Base-by-base conservation (phyloP, 805 yeast genomes). In the Kluyveromyces nonfermentans region DNA sequence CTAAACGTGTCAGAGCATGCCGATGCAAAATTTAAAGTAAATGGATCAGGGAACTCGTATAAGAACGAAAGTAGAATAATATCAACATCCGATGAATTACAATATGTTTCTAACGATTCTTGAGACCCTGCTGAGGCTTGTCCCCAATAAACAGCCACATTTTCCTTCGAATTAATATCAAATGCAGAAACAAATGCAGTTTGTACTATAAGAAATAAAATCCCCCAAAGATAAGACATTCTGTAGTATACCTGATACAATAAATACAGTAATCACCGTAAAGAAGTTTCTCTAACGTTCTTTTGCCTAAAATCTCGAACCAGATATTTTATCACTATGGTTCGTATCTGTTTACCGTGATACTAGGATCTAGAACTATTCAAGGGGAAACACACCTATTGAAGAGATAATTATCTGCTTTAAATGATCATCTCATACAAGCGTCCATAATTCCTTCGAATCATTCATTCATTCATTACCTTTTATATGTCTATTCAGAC, bases 111-210 rank as follows among this genome's bases (percentile, higher is more conserved):
- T 25, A 68, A 46, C 2, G 58, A 49, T 44, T 67, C 64, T 52
- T 76, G 80, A 9, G 70, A 57, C 7, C 85, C 85, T n/a, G 75
- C 80, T 14, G 90, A 78, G 54, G 77, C 75, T 64, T 87, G 95
- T 43, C 96, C 96, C 96, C 96, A 87, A 65, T 87, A 87, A 7
- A 84, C 71, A 18, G 82, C 96, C 33, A 86, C 76, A 50, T 85
- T 83, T 28, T 70, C 56, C 38, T 73, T 69, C 31, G 78, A 61
- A 15, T 60, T 44, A 8, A 70, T 53, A 41, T 65, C 62, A 44
- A 67, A 68, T 14, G 67, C 62, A 10, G 28, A 30, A 12, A 21
- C 41, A n/a, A 37, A 19, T n/a, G 37, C n/a, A 12, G 50, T 18
- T 25, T 41, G 35, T 5, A 31, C n/a, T 32, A 43, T 14, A 17